Conservation (phyloP, 345 rosid genomes). For the Salix purpurea region DNA sequence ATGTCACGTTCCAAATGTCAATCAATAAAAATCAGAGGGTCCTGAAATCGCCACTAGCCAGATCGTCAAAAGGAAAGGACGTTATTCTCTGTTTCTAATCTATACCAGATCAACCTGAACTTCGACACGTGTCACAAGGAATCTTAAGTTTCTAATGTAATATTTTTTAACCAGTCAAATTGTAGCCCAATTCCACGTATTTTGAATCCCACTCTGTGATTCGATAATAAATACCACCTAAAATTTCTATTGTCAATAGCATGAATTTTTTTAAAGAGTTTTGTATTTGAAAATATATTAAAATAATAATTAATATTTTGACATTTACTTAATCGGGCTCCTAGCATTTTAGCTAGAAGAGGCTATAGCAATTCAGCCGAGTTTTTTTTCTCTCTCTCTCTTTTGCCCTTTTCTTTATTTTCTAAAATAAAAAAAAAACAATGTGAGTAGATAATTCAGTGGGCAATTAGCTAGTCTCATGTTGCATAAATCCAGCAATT, state of each 20-base stretch:
- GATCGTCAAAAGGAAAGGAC: neutral
- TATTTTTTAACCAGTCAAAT: neutral
- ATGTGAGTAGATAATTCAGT: too few species aligned
- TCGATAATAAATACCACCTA: neutral
- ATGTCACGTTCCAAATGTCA: conserved; percentile 7
- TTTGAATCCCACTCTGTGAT: neutral
- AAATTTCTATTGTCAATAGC: neutral
- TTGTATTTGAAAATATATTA: too few species aligned
- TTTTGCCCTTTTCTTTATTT: too few species aligned
- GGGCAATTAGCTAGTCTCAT: too few species aligned
- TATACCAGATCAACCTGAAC: too few species aligned
- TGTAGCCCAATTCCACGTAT: neutral
- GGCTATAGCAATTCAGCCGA: neutral
- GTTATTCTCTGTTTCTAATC: neutral
- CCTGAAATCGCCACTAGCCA: neutral
- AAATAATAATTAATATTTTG: too few species aligned
- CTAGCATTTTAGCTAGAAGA: neutral
- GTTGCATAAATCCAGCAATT: too few species aligned
- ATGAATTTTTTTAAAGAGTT: too few species aligned
- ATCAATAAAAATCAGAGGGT: neutral
- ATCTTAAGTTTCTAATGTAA: neutral
- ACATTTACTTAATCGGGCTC: too few species aligned
- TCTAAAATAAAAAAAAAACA: too few species aligned
- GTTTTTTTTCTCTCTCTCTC: too few species aligned
- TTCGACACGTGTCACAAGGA: neutral